Evolutionary conservation across 75 land plant genomes (phyloP), one percentile per base, ranked within the genome.

Genomic region (Sequoiadendron giganteum): DNA sequence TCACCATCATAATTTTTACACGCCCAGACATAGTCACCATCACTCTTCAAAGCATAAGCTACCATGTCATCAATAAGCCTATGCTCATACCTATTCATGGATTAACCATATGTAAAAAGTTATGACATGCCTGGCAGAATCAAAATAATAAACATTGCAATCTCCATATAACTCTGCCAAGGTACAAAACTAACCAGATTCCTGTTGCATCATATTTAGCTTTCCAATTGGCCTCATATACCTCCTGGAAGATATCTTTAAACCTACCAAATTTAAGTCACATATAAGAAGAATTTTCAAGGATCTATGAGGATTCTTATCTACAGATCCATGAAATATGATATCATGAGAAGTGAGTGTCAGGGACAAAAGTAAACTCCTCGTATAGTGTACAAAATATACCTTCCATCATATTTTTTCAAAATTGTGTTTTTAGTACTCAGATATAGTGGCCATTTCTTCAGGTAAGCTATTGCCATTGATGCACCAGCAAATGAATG

Each of bases 1-100:
- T 96, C 98, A 42, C 98, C 98, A 92, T 96, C 98, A 87, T 96
- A 97, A 82, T 95, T 96, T 84, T 96, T 97, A 85, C 99, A 97
- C 48, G 99, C 98, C 99, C 99, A 97, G 4, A 97, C 98, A 92
- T 97, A 97, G 45, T 92, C 98, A 75, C 99, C 99, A 49, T 95
- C 98, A 88, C 99, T 97, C 88, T 97, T 97, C 0, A 97, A 86
- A 58, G 98, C 96, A 93, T 97, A 97, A 10, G 99, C 99, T 77
- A 97, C 99, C 99, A 97, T 97, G 89, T 97, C 99, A 93, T 97
- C 99, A 87, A 98, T 98, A 34, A 98, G 95, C 40, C 99, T 92
- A 87, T 98, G 99, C 85, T 98, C 99, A 89, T 98, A 97, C 99
- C 99, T 97, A 87, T 61, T 30, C 61, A 68, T 70, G 21, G 5